Conservation (phyloP, 148 eudicot species). For the Vaccinium macrocarpon region DNA sequence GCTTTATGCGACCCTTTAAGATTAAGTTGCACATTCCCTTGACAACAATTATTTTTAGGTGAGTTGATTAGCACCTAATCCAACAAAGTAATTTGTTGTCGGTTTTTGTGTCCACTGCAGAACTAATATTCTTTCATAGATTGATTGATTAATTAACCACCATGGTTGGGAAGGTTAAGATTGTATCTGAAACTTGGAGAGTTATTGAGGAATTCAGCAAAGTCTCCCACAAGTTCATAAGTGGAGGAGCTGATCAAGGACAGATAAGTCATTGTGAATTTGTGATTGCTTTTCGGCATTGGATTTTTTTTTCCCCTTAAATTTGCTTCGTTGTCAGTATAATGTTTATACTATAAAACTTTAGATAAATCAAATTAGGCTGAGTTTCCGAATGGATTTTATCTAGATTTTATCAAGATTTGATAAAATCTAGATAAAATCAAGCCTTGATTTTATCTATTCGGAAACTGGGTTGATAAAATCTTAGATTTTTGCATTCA, state of each 20-base stretch:
- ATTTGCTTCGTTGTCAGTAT: neutral
- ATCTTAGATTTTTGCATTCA: no score
- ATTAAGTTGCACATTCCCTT: no score
- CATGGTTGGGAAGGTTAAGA: neutral
- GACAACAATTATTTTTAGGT: no score
- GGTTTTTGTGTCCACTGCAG: neutral
- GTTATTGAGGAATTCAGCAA: neutral
- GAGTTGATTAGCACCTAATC: no score
- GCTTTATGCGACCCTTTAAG: no score
- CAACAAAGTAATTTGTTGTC: no score
- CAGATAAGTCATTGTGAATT: neutral
- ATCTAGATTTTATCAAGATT: no score
- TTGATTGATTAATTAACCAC: neutral
- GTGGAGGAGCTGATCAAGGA: neutral
- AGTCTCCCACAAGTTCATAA: neutral
- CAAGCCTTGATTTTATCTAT: no score
- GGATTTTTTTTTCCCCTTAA: neutral
- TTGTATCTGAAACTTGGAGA: neutral
- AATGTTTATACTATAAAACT: neutral
- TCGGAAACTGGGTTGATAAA: no score
- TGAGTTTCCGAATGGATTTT: no score
- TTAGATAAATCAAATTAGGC: no score
- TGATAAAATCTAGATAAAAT: no score
- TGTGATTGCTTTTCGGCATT: neutral
- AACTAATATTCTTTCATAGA: neutral